These are phyloP conservation scores for Oryza longistaminata DNA, from an alignment of 176 grass and related monocot species.

Conservation along the genomic window DNA sequence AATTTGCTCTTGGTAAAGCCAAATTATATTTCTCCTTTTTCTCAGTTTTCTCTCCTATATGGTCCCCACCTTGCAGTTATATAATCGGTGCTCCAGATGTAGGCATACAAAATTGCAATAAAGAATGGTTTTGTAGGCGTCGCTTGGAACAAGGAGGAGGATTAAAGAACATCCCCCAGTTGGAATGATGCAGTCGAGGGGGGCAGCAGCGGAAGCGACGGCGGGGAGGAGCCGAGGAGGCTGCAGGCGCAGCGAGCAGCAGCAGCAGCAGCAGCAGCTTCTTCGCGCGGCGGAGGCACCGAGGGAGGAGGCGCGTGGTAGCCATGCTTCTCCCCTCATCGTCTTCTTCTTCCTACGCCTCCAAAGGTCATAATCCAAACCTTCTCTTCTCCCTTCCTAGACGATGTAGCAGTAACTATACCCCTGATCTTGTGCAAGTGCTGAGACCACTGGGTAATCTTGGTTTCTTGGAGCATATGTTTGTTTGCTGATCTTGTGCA, in stretches of 20 bases:
- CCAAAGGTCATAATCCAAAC: slow-evolving; percentile 38
- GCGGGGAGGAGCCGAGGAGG: slow-evolving; percentile 3
- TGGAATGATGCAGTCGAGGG: slow-evolving; percentile 47
- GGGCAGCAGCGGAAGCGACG: slow-evolving; percentile 32
- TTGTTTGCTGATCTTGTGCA: not conserved
- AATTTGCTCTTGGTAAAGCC: not conserved
- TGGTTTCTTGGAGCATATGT: slow-evolving; percentile 4
- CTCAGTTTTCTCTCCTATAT: not conserved
- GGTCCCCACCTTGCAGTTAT: slow-evolving; percentile 9
- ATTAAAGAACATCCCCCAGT: slow-evolving; percentile 35
- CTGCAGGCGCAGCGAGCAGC: not conserved
- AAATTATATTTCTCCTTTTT: not conserved
- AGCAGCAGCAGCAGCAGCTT: not conserved
- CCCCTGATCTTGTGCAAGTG: not conserved
- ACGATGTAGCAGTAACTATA: not conserved
- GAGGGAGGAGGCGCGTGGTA: slow-evolving; percentile 46
- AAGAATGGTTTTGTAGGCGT: not conserved
- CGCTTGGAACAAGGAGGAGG: slow-evolving; percentile 9
- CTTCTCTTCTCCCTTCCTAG: not conserved
- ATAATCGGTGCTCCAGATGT: slow-evolving; percentile 18
- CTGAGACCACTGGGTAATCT: not conserved
- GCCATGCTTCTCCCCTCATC: slow-evolving; percentile 51
- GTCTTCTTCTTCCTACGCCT: slow-evolving; percentile 36
- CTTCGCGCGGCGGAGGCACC: slow-evolving; percentile 37
- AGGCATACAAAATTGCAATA: slow-evolving; percentile 14